A percentile compares a stretch with the other conserved stretches of the same genome.
Evolutionary conservation across 2,329 filamentous ascomycete genomes (phyloP).

Genomic region (Phialophora tarda): DNA sequence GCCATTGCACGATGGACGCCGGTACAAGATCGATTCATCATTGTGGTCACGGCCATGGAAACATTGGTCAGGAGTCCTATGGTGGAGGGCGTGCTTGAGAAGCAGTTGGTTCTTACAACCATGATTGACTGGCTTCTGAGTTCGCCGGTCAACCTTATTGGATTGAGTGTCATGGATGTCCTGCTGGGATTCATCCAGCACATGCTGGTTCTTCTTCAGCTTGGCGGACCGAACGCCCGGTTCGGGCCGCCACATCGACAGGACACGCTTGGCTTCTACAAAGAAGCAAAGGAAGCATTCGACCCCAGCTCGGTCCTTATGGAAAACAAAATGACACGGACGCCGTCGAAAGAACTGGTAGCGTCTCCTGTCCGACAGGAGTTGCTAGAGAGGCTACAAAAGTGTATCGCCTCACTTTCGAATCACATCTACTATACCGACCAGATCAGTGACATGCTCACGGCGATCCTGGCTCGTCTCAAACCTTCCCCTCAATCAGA

Average conservation of each 20-base stretch:
- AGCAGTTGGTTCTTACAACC: constrained; percentile 75
- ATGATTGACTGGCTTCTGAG: constrained; percentile 82
- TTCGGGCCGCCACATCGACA: constrained; percentile 46
- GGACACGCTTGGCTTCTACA: constrained; percentile 42
- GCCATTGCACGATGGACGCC: constrained; percentile 85
- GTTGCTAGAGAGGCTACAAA: constrained; percentile 73
- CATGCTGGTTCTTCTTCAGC: constrained; percentile 76
- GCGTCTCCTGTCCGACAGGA: constrained; percentile 63
- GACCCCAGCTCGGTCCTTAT: constrained; percentile 34
- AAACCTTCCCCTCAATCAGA: constrained; percentile 65
- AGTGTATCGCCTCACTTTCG: constrained; percentile 86
- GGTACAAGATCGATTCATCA: constrained; percentile 91
- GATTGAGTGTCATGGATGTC: constrained; percentile 94
- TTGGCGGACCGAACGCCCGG: constrained; percentile 55
- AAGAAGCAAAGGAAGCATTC: constrained; percentile 38
- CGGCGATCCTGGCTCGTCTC: constrained; percentile 76
- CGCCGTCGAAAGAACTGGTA: constrained; percentile 45
- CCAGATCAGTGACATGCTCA: constrained; percentile 93
- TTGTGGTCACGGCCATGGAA: constrained; percentile 82
- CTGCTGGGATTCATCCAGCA: constrained; percentile 83
- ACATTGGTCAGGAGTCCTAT: constrained; percentile 71
- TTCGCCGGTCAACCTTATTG: constrained; percentile 91
- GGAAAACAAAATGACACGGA: constrained; percentile 18
- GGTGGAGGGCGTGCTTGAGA: constrained; percentile 71
- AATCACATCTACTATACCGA: constrained; percentile 97